Percentiles rank a stretch among this genome's conserved stretches.
Evolutionary conservation across 2,329 filamentous ascomycete species (phyloP).

Genomic region (Apiospora koreana): DNA sequence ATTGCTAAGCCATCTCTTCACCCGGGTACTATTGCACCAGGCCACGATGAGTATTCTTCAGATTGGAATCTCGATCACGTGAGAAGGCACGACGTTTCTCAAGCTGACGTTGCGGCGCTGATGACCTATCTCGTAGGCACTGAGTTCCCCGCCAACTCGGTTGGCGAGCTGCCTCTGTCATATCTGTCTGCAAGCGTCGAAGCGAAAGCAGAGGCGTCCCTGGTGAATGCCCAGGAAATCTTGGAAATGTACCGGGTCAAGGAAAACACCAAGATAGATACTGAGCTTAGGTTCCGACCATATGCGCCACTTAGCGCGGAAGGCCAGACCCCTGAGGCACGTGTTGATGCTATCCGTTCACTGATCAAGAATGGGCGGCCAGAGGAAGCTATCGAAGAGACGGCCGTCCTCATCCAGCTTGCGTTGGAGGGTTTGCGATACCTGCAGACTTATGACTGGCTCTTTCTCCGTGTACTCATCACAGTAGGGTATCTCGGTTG

Average conservation of each 20-base stretch:
- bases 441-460: conserved; percentile 97
- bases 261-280: conserved; percentile 77
- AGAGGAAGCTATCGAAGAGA: conserved; percentile 78
- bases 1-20: conserved; percentile 72
- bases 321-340: conserved; percentile 61
- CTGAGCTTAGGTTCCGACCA: conserved; percentile 75
- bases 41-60: conserved; percentile 88
- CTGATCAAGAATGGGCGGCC: conserved; percentile 68
- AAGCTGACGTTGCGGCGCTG: conserved; percentile 90
- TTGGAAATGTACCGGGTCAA: conserved; percentile 97
- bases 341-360: conserved; percentile 66
- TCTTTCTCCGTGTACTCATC: conserved; percentile 87
- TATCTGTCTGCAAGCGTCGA: conserved; percentile 72
- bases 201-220: conserved; percentile 80
- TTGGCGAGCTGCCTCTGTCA: conserved; percentile 85
- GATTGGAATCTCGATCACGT: conserved; percentile 85
- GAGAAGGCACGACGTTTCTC: conserved; percentile 84
- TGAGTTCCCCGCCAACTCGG: conserved; percentile 93
- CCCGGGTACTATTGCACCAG: conserved; percentile 61
- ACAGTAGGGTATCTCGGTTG: conserved; percentile 91
- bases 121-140: conserved; percentile 92
- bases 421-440: conserved; percentile 85
- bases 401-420: conserved; percentile 73
- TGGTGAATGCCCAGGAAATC: conserved; percentile 84
- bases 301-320: conserved; percentile 68